These are phyloP conservation scores for Delitschia confertaspora DNA, from an alignment of 495 filamentous ascomycete genomes.

Conservation along the genomic window DNA sequence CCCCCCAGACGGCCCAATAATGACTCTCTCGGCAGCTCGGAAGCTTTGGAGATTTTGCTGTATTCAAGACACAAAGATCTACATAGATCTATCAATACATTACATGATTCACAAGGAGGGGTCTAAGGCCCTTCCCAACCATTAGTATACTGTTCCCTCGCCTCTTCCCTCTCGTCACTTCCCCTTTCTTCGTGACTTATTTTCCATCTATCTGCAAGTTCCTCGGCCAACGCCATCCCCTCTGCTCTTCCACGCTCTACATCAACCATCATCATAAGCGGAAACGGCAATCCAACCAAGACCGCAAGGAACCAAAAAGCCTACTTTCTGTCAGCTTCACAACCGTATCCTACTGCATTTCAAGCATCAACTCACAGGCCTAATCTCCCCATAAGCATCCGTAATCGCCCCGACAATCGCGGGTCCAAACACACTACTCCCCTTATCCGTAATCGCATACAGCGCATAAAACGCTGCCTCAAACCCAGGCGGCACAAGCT, in stretches of 20 bases:
- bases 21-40: too few relatives aligned
- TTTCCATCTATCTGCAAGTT: too few relatives aligned
- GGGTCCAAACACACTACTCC: conserved; percentile 87
- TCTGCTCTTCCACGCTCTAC: conserved; percentile 83
- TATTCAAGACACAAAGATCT: too few relatives aligned
- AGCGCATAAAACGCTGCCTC: conserved; percentile 95
- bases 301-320: conserved; percentile 88
- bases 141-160: too few relatives aligned
- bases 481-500: conserved; percentile 84
- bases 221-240: conserved; percentile 58
- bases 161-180: too few relatives aligned
- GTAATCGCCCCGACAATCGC: conserved; percentile 89
- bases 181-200: too few relatives aligned
- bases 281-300: conserved; percentile 71
- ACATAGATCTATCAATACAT: too few relatives aligned
- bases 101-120: too few relatives aligned
- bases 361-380: conserved; percentile 43
- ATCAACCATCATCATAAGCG: conserved; percentile 75
- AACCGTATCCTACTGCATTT: background rate
- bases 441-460: conserved; percentile 97
- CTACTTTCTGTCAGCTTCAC: conserved; percentile 9
- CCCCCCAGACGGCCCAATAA: too few relatives aligned
- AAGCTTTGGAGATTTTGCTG: too few relatives aligned
- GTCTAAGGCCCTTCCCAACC: too few relatives aligned
- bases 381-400: conserved; percentile 78